phyloP scores from a whole-genome alignment of 768 basidiomycete genomes.

The Lepiota venenata region DNA sequence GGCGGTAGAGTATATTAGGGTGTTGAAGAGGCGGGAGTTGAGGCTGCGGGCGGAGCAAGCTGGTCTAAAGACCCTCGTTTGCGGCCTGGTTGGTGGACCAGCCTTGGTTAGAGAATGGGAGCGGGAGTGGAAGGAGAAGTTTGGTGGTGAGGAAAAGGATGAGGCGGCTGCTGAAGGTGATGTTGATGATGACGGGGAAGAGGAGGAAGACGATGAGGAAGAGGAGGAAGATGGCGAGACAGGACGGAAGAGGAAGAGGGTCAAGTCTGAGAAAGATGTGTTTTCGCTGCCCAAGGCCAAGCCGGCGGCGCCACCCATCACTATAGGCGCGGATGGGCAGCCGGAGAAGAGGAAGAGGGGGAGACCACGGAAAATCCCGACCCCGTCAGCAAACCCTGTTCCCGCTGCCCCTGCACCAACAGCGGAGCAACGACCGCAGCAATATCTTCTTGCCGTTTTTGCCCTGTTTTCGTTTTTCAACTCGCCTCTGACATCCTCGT shows the following conservation, averaged over 20 bases:
- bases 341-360: slow-evolving; percentile 85
- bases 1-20: slow-evolving; percentile 88
- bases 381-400: slow-evolving; percentile 30
- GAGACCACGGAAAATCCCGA: slow-evolving; percentile 69
- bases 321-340: slow-evolving; percentile 21
- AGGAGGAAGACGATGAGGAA: slow-evolving; percentile 52
- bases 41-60: slow-evolving; percentile 73
- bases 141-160: slow-evolving; percentile 75
- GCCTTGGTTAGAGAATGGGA: slow-evolving; percentile 76
- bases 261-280: slow-evolving; percentile 39
- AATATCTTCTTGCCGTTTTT: slow-evolving; percentile 80
- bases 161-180: slow-evolving; percentile 47
- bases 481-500: slow-evolving; percentile 54
- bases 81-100: slow-evolving; percentile 71
- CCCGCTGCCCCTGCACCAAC: slow-evolving; percentile 16
- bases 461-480: slow-evolving; percentile 87
- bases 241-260: slow-evolving; percentile 62
- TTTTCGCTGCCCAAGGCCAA: slow-evolving; percentile 23
- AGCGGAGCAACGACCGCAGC: slow-evolving; percentile 34
- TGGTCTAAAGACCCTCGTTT: slow-evolving; percentile 66
- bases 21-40: slow-evolving; percentile 74
- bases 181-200: slow-evolving; percentile 30
- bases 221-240: slow-evolving; percentile 56
- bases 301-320: slow-evolving; percentile 22
- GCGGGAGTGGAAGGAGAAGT: slow-evolving; percentile 63